phyloP scores from a whole-genome alignment of 495 filamentous ascomycete species.

The Aspergillus coremiiformis region DNA sequence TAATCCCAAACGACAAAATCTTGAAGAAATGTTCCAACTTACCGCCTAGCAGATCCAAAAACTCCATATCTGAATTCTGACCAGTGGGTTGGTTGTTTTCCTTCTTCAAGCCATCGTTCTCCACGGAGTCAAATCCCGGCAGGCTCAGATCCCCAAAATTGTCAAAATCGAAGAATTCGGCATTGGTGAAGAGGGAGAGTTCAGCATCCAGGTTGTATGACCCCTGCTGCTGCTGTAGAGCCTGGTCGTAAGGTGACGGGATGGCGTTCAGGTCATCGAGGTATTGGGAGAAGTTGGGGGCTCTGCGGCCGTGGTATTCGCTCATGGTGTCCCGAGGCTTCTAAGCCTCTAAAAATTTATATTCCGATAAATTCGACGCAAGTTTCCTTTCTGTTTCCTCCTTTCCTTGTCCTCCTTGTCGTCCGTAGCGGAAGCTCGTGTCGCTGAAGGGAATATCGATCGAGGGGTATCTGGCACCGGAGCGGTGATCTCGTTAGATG shows the following conservation, averaged over 20 bases:
- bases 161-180: conserved; percentile 90
- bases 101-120: conserved; percentile 22
- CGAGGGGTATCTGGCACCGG: background rate
- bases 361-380: background rate
- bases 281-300: conserved; percentile 80
- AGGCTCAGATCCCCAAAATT: conserved; percentile 38
- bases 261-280: conserved; percentile 80
- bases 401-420: background rate
- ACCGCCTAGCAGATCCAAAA: conserved; percentile 41
- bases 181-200: conserved; percentile 85
- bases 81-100: conserved; percentile 16
- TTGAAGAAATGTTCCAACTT: conserved; percentile 19
- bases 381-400: background rate
- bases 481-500: background rate
- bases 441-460: background rate
- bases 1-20: no score
- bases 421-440: background rate
- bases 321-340: conserved; percentile 47
- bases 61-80: conserved; percentile 33
- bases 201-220: conserved; percentile 61
- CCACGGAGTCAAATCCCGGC: conserved; percentile 30
- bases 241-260: conserved; percentile 57
- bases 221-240: conserved; percentile 49
- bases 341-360: no score
- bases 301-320: conserved; percentile 59